Evolutionary conservation across 176 grass and related monocot genomes (phyloP), one percentile per base, ranked within the genome.

Genomic region (Carex myosuroides): DNA sequence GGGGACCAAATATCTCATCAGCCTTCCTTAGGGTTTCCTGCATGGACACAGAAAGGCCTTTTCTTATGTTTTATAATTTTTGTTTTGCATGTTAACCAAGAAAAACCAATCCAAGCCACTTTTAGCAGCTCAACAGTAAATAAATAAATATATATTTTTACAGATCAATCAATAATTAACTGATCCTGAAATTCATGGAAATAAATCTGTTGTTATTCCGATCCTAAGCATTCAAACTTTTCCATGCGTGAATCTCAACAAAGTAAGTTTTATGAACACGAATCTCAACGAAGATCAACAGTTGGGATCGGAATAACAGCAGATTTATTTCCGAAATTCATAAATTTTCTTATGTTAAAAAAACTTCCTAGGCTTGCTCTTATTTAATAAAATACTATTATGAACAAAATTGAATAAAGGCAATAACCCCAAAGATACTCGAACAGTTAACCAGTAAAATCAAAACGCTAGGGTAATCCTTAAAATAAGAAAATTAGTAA

Each of bases 1-100:
- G 91, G 55, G 88, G 30, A 64, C 96, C 93, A 81, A 99, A 99
- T 84, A 99, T 99, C 64, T 88, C 85, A 21, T 89, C 90, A 17
- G 96, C 91, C 84, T 95, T 94, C 62, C 83, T 89, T 79, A 99
- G 91, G 17, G 90, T 95, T 52, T 95, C 93, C 96, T 99, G 88
- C 68, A 81, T 66, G 37, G 17, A 35, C 1, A 58, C 4, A 37
- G 1, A n/a, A 81, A 61, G 55, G 11, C 71, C 16, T 14, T 26
- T 54, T 76, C n/a, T 22, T 67, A 30, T 30, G 9, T 54, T 55
- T 53, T 46, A 0, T 14, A 24, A 14, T 30, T 76, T 4, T 29
- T 8, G 13, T 6, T 14, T 76, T 76, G 4, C 22, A 29, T 8
- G 5, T 76, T 70, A 14, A 53, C 39, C 68, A 71, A 71, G 68